Percentiles rank a stretch among this genome's conserved stretches.
Evolutionary conservation across 2,329 filamentous ascomycete genomes (phyloP).

Genomic region (Colletotrichum theobromicola): DNA sequence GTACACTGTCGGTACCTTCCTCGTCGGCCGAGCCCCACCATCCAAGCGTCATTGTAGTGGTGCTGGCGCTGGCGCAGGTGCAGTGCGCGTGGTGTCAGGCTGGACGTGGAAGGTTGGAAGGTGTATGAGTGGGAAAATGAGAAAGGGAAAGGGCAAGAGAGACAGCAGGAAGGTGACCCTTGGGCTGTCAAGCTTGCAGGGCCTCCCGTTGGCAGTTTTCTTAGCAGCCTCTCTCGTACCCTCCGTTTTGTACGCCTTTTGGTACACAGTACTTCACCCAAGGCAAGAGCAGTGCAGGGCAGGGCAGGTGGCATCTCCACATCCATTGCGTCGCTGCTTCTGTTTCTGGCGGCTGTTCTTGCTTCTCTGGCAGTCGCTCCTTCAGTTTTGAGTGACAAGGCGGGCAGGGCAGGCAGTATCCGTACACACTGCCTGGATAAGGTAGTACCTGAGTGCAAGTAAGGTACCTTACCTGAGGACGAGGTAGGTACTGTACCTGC

Average conservation of each 20-base stretch:
- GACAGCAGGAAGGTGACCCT: not conserved
- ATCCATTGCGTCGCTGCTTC: not conserved
- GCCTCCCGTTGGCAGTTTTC: not conserved
- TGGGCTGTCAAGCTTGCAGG: not conserved
- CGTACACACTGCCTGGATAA: not conserved
- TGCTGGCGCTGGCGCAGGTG: not conserved
- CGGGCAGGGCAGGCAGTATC: not conserved
- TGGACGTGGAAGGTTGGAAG: not conserved
- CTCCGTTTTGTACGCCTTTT: not conserved
- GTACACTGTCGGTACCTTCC: conserved; percentile 2
- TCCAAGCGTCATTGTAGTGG: conserved; percentile 8
- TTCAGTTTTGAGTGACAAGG: not conserved
- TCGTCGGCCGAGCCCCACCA: not conserved
- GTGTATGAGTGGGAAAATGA: not conserved
- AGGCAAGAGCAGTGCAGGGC: not conserved
- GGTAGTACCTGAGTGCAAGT: not conserved
- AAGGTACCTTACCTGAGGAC: not conserved
- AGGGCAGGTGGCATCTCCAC: not conserved
- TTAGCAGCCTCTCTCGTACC: not conserved
- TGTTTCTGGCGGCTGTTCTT: not conserved
- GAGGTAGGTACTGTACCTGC: not conserved
- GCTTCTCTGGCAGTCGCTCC: not conserved
- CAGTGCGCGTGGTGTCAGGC: not conserved
- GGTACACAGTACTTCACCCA: not conserved
- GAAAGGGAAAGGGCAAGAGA: not conserved